Conservation (phyloP, 2,329 filamentous ascomycete species). For the Hypoxylon sp. region DNA sequence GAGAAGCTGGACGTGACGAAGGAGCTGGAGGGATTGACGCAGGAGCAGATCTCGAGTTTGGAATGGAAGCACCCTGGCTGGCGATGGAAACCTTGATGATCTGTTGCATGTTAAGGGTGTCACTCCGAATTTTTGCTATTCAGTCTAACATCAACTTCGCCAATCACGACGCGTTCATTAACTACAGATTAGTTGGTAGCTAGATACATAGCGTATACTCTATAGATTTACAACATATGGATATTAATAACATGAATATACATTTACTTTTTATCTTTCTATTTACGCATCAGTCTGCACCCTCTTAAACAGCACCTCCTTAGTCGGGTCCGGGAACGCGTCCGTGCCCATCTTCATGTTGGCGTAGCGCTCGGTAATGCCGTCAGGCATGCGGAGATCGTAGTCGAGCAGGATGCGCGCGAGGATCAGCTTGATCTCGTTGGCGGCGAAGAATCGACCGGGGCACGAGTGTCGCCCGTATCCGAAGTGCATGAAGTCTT, state of each 20-base stretch:
- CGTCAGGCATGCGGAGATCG: conserved; percentile 52
- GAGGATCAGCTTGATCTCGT: conserved; percentile 60
- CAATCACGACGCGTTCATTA: neutral
- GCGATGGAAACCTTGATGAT: conserved; percentile 63
- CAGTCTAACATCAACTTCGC: neutral
- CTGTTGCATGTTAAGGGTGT: neutral
- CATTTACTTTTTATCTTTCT: neutral
- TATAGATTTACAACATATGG: conserved; percentile 6
- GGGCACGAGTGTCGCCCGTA: conserved; percentile 58
- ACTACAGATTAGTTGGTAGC: neutral
- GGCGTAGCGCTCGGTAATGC: conserved; percentile 42
- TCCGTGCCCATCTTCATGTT: conserved; percentile 35
- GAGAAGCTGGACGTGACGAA: conserved; percentile 63
- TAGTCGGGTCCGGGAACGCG: conserved; percentile 40
- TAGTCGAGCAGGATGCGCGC: conserved; percentile 57
- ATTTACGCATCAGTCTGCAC: conserved; percentile 18
- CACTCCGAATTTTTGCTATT: neutral
- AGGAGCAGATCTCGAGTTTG: conserved; percentile 65
- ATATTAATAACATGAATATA: neutral
- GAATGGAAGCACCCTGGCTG: conserved; percentile 74
- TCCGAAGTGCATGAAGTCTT: conserved; percentile 55
- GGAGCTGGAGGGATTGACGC: conserved; percentile 64
- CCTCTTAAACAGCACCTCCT: conserved; percentile 42
- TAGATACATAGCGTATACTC: neutral
- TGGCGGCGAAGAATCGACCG: conserved; percentile 59